Conservation (phyloP, 2,329 filamentous ascomycete species). For the Didymella arachidicola region DNA sequence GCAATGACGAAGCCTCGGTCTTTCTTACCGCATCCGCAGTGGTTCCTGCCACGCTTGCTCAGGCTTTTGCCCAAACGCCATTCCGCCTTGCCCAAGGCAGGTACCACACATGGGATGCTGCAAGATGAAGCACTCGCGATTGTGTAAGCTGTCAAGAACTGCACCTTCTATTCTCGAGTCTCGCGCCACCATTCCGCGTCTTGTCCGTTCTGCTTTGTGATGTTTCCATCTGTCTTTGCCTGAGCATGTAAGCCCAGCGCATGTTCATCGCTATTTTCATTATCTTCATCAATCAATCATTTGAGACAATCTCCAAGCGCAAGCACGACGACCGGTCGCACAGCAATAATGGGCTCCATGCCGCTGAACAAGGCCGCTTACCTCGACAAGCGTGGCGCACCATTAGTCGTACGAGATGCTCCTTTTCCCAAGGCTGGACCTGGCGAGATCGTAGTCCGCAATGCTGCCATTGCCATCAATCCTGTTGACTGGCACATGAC, state of each 20-base stretch:
- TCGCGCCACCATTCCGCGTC: neutral
- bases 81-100: neutral
- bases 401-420: conserved; percentile 32
- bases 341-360: neutral
- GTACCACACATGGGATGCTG: neutral
- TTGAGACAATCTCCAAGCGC: neutral
- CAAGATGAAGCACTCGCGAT: neutral
- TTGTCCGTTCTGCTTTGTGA: neutral
- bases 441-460: conserved; percentile 39
- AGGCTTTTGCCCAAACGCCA: neutral
- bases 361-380: conserved; percentile 35
- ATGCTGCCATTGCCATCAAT: conserved; percentile 40
- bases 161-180: neutral
- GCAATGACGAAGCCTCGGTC: neutral
- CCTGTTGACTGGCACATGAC: conserved; percentile 36
- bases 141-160: neutral
- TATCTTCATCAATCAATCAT: neutral
- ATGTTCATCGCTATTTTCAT: neutral
- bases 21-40: neutral
- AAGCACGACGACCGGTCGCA: neutral
- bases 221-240: no score
- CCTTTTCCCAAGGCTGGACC: conserved; percentile 30
- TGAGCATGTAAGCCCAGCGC: neutral
- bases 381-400: conserved; percentile 27
- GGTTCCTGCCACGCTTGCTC: no score